Evolutionary conservation across 768 basidiomycete species (phyloP).

Genomic region (Pholiota conissans): DNA sequence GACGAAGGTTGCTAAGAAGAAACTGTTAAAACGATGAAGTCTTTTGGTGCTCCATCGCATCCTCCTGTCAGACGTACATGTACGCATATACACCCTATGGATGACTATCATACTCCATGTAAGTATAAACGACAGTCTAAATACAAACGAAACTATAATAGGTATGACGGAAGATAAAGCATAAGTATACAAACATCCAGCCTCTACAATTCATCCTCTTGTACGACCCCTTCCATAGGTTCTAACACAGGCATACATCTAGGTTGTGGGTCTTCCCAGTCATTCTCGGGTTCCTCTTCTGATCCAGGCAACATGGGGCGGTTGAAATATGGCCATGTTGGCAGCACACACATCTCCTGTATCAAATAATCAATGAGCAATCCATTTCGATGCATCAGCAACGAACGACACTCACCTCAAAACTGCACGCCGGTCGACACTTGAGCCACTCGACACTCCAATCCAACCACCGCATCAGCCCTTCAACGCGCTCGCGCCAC

Average conservation of each 20-base stretch:
- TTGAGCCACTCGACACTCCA: slow-evolving; percentile 49
- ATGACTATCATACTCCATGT: neutral
- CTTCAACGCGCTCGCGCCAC: slow-evolving; percentile 36
- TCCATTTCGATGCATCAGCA: neutral
- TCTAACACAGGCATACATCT: neutral
- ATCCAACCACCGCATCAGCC: slow-evolving; percentile 50
- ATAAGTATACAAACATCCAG: neutral
- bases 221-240: neutral
- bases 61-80: neutral
- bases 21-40: slow-evolving; percentile 12
- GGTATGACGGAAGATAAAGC: neutral
- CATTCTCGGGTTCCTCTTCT: neutral
- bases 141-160: neutral
- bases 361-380: neutral
- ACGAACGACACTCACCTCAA: slow-evolving; percentile 34
- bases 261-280: slow-evolving; percentile 5
- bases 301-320: neutral
- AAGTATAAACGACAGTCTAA: neutral
- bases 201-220: neutral
- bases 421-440: slow-evolving; percentile 44
- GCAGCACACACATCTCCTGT: slow-evolving; percentile 44
- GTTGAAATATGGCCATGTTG: slow-evolving; percentile 41
- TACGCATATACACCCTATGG: neutral
- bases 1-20: slow-evolving; percentile 42
- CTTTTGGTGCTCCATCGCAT: neutral